A percentile compares a stretch with the other conserved stretches of the same genome.
phyloP scores from a whole-genome alignment of 441 rosid species.

The Lepidium campestre region DNA sequence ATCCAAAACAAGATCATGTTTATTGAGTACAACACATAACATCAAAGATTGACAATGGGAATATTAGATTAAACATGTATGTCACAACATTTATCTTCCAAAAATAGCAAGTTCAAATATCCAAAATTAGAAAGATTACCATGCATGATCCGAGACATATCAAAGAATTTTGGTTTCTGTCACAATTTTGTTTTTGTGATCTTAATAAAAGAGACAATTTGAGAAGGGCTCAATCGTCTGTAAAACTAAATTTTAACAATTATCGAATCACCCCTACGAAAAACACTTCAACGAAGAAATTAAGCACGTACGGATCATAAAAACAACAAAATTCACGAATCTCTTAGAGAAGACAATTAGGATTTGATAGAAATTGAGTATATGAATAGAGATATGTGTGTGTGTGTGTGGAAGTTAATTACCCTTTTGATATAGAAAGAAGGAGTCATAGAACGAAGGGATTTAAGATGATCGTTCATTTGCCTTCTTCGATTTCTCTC shows the following conservation, averaged over 20 bases:
- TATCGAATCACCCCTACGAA: background rate
- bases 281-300: background rate
- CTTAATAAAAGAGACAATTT: background rate
- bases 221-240: background rate
- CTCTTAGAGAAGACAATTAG: background rate
- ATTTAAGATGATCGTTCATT: conserved; percentile 91
- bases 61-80: background rate
- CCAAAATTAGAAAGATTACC: background rate
- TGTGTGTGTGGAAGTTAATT: too few relatives aligned
- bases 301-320: background rate
- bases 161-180: background rate
- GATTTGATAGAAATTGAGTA: background rate
- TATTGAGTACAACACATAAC: background rate
- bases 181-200: background rate
- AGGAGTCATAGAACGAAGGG: conserved; percentile 82
- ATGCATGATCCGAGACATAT: background rate
- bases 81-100: background rate
- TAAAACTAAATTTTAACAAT: background rate
- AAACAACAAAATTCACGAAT: background rate
- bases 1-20: conserved; percentile 6
- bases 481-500: conserved; percentile 92
- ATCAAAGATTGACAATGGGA: background rate
- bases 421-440: conserved; percentile 91
- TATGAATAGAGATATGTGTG: too few relatives aligned
- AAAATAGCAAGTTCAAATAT: background rate